Evolutionary conservation across 441 rosid species (phyloP).

Genomic region (Manihot esculenta): DNA sequence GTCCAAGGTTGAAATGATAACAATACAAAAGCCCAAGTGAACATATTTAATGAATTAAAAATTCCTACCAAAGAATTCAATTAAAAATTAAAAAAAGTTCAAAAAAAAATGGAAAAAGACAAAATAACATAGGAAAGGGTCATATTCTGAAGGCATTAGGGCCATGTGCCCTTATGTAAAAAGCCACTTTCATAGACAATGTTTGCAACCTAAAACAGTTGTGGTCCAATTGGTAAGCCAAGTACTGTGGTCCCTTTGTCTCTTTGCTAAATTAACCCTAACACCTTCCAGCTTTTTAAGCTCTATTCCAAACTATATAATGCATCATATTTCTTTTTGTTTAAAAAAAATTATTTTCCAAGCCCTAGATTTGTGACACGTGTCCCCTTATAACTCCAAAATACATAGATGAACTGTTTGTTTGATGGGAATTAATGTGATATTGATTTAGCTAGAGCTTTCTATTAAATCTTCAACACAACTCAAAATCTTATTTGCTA

Average conservation of each 20-base stretch:
- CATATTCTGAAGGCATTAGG: constrained; percentile 22
- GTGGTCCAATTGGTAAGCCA: constrained; percentile 23
- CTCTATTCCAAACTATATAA: not conserved
- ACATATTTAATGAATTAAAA: not conserved
- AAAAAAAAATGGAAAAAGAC: not conserved
- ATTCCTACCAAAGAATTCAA: too few relatives aligned
- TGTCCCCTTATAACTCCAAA: not conserved
- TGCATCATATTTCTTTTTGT: not conserved
- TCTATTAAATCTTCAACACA: too few relatives aligned
- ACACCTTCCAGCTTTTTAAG: constrained; percentile 1
- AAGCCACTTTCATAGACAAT: constrained; percentile 20
- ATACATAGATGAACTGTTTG: not conserved
- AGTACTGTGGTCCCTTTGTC: constrained; percentile 13
- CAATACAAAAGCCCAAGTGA: not conserved
- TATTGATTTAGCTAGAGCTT: not conserved
- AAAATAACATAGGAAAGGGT: constrained; percentile 4
- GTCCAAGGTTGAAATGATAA: not conserved
- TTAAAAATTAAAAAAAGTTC: not conserved
- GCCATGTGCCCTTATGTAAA: constrained; percentile 25
- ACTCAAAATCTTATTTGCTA: not conserved
- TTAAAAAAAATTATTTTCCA: not conserved
- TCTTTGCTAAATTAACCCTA: constrained; percentile 8
- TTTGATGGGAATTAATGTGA: too few relatives aligned
- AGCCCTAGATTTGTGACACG: not conserved
- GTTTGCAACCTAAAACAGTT: too few relatives aligned